Base-by-base conservation (phyloP, 306 rosid species). In the Lagenaria siceraria region DNA sequence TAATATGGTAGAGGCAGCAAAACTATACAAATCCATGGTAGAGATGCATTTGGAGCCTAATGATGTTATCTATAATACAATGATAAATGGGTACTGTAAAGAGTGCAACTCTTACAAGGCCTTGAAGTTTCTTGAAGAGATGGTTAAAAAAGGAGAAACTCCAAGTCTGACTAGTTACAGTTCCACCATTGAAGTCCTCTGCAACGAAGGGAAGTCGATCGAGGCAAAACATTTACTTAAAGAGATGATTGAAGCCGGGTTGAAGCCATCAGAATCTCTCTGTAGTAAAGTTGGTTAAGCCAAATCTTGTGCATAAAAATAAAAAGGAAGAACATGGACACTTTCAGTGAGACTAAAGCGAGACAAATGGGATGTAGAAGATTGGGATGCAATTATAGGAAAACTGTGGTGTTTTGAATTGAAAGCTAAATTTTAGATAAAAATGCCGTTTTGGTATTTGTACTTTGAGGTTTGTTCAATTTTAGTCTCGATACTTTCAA, bases 31-130 rank as follows among this genome's bases (percentile, higher is more conserved):
- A 64, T 82, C 88, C 31, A 83, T 91, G 89, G 75, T 75, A 14
- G 91, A 85, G 80, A 62, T 33, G 81, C 74, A 79, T 40, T 10
- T 91, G 56, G 83, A 91, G 81, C 90, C 93, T 18, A 91, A 82
- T 25, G 86, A 83, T 81, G 91, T 89, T 59, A 85, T 91, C 84
- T 91, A 84, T 70, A 78, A 93, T 78, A 93, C 83, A 0, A 36
- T 91, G 85, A 83, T 93, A 70, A 86, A 82, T 81, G 97, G 97
- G 48, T 93, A 87, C 82, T 93, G 96, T 83, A 90, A 80, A 74
- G 93, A 91, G 82, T 92, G 86, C 51, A 93, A 81, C 84, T 87
- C 90, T 59, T 91, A 85, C 83, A 85, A 87, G 87, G 96, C 96
- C 46, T 82, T 89, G 69, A 88, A 85, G 87, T 70, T 89, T 84